Percentiles rank a stretch among this genome's conserved stretches.
Evolutionary conservation across 129 eudicot species (phyloP).

Genomic region (Helichrysum umbraculigerum): DNA sequence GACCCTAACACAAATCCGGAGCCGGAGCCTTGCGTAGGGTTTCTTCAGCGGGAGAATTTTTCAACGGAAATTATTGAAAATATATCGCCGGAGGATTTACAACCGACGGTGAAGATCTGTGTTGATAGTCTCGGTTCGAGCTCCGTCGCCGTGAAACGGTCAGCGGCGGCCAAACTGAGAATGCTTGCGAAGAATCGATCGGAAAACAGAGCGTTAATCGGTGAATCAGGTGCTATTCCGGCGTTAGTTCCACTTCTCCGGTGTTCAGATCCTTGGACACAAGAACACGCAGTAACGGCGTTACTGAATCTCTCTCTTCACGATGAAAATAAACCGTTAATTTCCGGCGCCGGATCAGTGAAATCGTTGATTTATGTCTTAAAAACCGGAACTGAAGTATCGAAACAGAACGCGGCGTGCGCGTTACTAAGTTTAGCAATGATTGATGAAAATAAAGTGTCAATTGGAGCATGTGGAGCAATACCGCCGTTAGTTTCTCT

Average conservation of each 20-base stretch:
- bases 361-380: slow-evolving; percentile 76
- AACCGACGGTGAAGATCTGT: slow-evolving; percentile 92
- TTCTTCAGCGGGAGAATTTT: slow-evolving; percentile 60
- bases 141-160: slow-evolving; percentile 64
- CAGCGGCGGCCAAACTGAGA: slow-evolving; percentile 84
- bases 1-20: slow-evolving; percentile 31
- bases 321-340: slow-evolving; percentile 51
- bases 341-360: slow-evolving; percentile 56
- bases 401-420: slow-evolving; percentile 89
- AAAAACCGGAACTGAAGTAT: slow-evolving; percentile 82
- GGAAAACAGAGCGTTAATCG: slow-evolving; percentile 82
- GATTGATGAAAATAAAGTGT: slow-evolving; percentile 64
- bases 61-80: slow-evolving; percentile 81
- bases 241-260: slow-evolving; percentile 67
- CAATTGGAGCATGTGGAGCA: slow-evolving; percentile 97
- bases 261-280: slow-evolving; percentile 79
- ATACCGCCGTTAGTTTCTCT: slow-evolving; percentile 78
- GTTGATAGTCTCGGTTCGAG: slow-evolving; percentile 59
- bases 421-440: slow-evolving; percentile 75
- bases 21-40: slow-evolving; percentile 68
- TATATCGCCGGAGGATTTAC: slow-evolving; percentile 84
- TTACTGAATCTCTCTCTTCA: slow-evolving; percentile 71
- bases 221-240: slow-evolving; percentile 81
- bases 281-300: slow-evolving; percentile 96
- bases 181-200: slow-evolving; percentile 80